Conservation (phyloP, 768 basidiomycete genomes). For the Leccinum obscurum region DNA sequence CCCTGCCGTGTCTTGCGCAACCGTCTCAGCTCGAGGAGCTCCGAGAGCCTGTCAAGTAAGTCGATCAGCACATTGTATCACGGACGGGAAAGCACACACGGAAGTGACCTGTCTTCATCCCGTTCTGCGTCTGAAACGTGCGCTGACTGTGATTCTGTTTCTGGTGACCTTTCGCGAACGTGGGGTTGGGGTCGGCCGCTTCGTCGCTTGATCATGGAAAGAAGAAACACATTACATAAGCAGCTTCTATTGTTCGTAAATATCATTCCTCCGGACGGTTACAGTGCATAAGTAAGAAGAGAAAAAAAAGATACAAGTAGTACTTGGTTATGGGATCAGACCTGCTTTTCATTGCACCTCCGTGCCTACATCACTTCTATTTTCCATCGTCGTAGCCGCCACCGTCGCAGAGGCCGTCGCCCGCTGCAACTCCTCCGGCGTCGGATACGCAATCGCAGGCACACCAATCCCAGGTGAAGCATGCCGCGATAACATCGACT, state of each 20-base stretch:
- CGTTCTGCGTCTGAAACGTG: conserved; percentile 11
- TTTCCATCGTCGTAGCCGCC: conserved; percentile 1
- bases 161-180: conserved; percentile 50
- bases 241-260: background rate
- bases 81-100: conserved; percentile 37
- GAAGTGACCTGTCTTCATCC: conserved; percentile 40
- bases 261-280: too few relatives aligned
- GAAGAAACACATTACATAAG: background rate
- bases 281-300: background rate
- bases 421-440: conserved; percentile 24
- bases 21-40: conserved; percentile 82
- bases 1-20: conserved; percentile 72
- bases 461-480: conserved; percentile 37
- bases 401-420: conserved; percentile 7
- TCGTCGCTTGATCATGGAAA: conserved; percentile 71
- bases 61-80: background rate
- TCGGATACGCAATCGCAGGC: conserved; percentile 23
- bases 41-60: conserved; percentile 56
- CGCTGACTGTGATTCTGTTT: conserved; percentile 20
- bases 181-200: conserved; percentile 56
- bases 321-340: conserved; percentile 13
- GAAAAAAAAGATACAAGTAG: too few relatives aligned
- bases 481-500: conserved; percentile 49
- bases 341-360: background rate
- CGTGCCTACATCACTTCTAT: conserved; percentile 10